Base-by-base conservation (phyloP, 2,329 filamentous ascomycete species). In the Claviceps purpurea region DNA sequence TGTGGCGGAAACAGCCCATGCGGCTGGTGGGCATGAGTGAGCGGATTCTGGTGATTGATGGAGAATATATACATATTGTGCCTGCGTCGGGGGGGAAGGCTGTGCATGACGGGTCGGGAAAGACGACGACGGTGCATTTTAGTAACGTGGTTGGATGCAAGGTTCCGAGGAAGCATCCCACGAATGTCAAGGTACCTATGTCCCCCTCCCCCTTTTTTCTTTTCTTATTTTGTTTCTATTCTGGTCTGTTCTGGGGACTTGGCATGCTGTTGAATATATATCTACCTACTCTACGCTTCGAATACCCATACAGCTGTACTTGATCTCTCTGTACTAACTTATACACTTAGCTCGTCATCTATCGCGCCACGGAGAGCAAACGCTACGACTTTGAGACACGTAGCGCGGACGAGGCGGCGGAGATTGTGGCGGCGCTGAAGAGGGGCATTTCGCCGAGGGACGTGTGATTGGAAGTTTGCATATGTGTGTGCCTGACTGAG, bases 11-110 rank as follows among this genome's bases (percentile, higher is more conserved):
- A 67, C 86, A 90, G 66, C 83, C 85, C 8, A 88, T 93, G 77
- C 82, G 85, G 24, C 85, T 93, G 60, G 82, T 87, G 43, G 82
- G 81, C 4, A 78, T 85, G 61, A 86, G 87, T 55, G 85, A 89
- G 59, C 80, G 86, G 53, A 79, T 88, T 10, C 72, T 93, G 43
- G 82, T 85, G 47, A 87, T 94, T 57, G 87, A 91, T 60, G 86
- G 86, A 54, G 88, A 94, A 64, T 93, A 90, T 65, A 81, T 94
- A 56, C 87, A 91, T 66, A 89, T 94, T 60, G 84, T 89, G 77
- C 86, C 87, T 26, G 75, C 79, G 1, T 78, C 78, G 2, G 77
- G 77, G 10, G 82, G 82, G 40, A 87, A 85, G 63, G 78, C 80
- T 11, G 69, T 81, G 53, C 77, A 80, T 54, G 81, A 84, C 52